A percentile compares a stretch with the other conserved stretches of the same genome.
These are phyloP conservation scores for Tolypocladium endophyticum DNA, from an alignment of 2,329 filamentous ascomycete species.

Conservation along the genomic window DNA sequence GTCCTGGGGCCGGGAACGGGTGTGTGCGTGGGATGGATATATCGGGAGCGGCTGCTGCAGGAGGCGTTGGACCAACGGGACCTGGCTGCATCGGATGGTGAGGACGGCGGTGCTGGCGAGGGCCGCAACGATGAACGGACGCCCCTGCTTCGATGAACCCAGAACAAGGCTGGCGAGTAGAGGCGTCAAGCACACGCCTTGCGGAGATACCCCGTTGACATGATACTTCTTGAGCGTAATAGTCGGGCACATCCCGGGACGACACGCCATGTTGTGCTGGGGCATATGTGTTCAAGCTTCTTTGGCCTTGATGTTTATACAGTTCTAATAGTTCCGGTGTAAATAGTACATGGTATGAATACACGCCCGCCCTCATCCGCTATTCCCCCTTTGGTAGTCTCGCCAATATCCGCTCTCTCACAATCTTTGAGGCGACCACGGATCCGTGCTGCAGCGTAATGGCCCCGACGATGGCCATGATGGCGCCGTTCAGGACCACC, in stretches of 20 bases:
- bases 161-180: background rate
- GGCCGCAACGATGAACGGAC: constrained; percentile 18
- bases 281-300: background rate
- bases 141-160: constrained; percentile 17
- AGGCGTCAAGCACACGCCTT: background rate
- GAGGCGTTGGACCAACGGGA: constrained; percentile 8
- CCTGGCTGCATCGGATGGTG: constrained; percentile 6
- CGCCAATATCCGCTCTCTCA: constrained; percentile 63
- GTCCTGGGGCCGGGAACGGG: constrained; percentile 28
- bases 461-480: constrained; percentile 83
- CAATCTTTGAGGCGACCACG: constrained; percentile 62
- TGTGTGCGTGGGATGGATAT: constrained; percentile 26
- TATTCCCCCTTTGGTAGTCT: constrained; percentile 12
- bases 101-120: background rate
- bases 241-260: background rate
- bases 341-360: constrained; percentile 13
- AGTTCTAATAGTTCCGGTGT: constrained; percentile 8
- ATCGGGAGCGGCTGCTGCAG: constrained; percentile 25
- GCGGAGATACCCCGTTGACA: background rate
- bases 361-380: background rate
- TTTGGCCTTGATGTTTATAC: constrained; percentile 5
- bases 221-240: background rate
- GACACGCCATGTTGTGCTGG: background rate
- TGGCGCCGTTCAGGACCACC: constrained; percentile 61
- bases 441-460: constrained; percentile 81